Evolutionary conservation across 768 basidiomycete genomes (phyloP), one percentile per base, ranked within the genome.

Genomic region (Macrocybe gigantea): DNA sequence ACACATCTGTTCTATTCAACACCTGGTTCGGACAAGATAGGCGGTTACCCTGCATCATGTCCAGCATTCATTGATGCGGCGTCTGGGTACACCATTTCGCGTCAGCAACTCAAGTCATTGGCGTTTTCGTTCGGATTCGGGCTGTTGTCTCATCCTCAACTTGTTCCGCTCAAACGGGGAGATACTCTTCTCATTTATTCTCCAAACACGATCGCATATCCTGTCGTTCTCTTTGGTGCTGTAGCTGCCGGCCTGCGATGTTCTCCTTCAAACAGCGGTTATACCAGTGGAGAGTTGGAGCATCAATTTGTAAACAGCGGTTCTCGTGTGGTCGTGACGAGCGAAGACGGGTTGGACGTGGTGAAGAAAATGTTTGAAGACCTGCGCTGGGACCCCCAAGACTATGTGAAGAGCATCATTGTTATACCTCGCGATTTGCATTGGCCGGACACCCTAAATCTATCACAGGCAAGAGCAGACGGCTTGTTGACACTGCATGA

Each of bases 211-310:
- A 55, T 90, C 6, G 59, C 60, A 5, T 77, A 72, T 71, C 75
- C 77, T 0, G 64, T 77, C 11, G 67, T 68, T 11, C 53, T 76
- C 8, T 73, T 74, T 55, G 77, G 77, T n/a, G 64, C 70, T 47
- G 69, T 83, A 37, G 83, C 89, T 0, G 85, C 83, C 0, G 87
- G 86, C 3, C 58, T 88, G 11, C 66, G 78, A 38, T 76, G 78
- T 44, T 87, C 89, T 0, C 78, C 88, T 11, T 85, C 85, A 12
- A 93, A 91, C 60, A 80, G 75, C 49, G 72, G 73, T 0, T 93
- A 88, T 56, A 85, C 80, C 5, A 60, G 80, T 3, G 58, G 65
- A 6, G 92, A 94, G 58, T 74, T 93, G 0, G 72, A 69, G 1
- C 80, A 80, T 61, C 92, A 94, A 60, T 83, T 86, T 49, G 64